Evolutionary conservation across 495 filamentous ascomycete species (phyloP).

Genomic region (Aspergillus ellipticus): DNA sequence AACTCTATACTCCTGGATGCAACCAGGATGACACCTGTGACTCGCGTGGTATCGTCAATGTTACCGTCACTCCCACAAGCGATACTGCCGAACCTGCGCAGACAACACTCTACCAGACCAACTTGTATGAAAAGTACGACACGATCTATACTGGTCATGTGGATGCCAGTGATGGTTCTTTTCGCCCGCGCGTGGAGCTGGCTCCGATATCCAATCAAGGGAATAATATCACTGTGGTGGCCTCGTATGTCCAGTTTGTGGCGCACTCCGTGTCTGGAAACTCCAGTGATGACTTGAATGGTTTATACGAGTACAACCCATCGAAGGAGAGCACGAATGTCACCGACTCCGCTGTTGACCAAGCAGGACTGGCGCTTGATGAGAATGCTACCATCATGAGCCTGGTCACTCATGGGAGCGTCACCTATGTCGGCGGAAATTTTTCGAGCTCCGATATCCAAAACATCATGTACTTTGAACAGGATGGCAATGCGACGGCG

Average conservation of each 20-base stretch:
- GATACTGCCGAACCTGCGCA: conserved; percentile 43
- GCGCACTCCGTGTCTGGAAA: conserved; percentile 54
- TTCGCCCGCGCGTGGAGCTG: conserved; percentile 79
- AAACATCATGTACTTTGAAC: conserved; percentile 72
- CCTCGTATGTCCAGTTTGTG: conserved; percentile 77
- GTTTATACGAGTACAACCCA: conserved; percentile 86
- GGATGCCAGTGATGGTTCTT: conserved; percentile 67
- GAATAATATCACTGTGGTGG: conserved; percentile 68
- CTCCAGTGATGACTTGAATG: conserved; percentile 66
- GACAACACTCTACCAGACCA: conserved; percentile 73
- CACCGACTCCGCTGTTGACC: conserved; percentile 66
- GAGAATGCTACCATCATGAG: conserved; percentile 61
- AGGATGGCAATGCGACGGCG: conserved; percentile 54
- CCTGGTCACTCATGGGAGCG: conserved; percentile 54
- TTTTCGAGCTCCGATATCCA: conserved; percentile 63
- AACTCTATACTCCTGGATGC: conserved; percentile 89
- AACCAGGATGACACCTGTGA: conserved; percentile 70
- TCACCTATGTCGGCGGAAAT: conserved; percentile 78
- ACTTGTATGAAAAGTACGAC: conserved; percentile 92
- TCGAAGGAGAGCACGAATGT: conserved; percentile 59
- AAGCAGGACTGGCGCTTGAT: conserved; percentile 64
- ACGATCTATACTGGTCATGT: conserved; percentile 80
- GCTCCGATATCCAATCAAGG: conserved; percentile 62
- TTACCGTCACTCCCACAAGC: conserved; percentile 66
- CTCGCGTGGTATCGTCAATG: conserved; percentile 70